These are phyloP conservation scores for Tulasnella sp. DNA, from an alignment of 768 basidiomycete genomes.

Conservation along the genomic window DNA sequence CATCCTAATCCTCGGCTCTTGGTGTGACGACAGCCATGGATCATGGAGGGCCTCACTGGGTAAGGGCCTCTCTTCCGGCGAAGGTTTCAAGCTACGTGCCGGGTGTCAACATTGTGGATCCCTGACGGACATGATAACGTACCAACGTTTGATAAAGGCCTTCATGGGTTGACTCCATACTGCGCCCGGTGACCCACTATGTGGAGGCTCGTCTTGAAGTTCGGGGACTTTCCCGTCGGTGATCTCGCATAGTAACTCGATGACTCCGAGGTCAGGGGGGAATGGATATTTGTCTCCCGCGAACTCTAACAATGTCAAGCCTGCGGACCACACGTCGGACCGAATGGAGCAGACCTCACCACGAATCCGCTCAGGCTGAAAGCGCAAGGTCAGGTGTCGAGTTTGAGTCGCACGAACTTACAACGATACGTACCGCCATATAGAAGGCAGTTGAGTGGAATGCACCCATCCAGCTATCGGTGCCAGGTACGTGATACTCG, in stretches of 20 bases:
- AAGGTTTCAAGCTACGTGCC: too few relatives aligned
- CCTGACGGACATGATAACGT: too few relatives aligned
- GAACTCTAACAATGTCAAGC: constrained; percentile 86
- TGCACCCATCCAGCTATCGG: constrained; percentile 80
- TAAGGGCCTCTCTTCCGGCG: too few relatives aligned
- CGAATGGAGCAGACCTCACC: constrained; percentile 87
- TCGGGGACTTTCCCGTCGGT: constrained; percentile 32
- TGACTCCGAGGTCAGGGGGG: constrained; percentile 76
- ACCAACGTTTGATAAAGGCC: constrained; percentile 81
- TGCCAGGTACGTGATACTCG: constrained; percentile 98
- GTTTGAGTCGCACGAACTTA: background rate
- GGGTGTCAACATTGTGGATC: too few relatives aligned
- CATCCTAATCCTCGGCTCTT: too few relatives aligned
- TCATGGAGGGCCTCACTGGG: too few relatives aligned
- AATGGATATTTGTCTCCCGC: constrained; percentile 93
- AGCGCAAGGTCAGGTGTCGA: constrained; percentile 11
- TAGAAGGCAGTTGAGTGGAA: constrained; percentile 97
- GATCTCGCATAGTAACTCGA: constrained; percentile 64
- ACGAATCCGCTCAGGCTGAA: constrained; percentile 83
- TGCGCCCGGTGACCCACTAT: constrained; percentile 27
- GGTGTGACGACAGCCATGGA: too few relatives aligned
- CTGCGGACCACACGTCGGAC: constrained; percentile 97
- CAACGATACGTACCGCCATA: constrained; percentile 71
- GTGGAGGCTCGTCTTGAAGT: constrained; percentile 56
- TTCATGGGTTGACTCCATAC: constrained; percentile 77